Evolutionary conservation across 2,329 filamentous ascomycete species (phyloP), one percentile per base, ranked within the genome.

Genomic region (Ascochyta pisi): DNA sequence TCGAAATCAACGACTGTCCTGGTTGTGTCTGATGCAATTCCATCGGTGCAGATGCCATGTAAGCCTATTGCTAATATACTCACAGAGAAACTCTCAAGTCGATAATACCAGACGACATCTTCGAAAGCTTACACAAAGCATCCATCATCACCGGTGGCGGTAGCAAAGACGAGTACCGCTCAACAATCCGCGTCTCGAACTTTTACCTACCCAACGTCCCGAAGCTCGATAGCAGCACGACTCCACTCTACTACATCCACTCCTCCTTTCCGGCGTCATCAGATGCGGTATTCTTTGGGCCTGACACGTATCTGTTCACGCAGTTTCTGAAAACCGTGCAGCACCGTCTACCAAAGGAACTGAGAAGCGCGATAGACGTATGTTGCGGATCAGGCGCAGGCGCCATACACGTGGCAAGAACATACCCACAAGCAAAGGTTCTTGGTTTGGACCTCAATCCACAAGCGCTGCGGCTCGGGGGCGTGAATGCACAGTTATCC

Each of bases 301-400:
- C 65, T 2, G 65, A 68, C 33, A 68, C 65, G 4, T 68, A 68
- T 41, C 59, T 66, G 12, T 68, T 65, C n/a, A 51, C 61, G 3
- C 53, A 54, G 12, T 66, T 65, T 41, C 50, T 68, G n/a, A 49
- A 60, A 31, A 52, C 44, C 13, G 54, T 57, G 27, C 24, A 53
- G 6, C 54, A 45, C 22, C 56, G 64, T 40, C 24, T 68, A 4
- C 39, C 48, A 19, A 27, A 59, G 2, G 15, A 49, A 3, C 56
- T 60, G 9, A 54, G 12, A 19, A 61, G 56, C 15, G 58, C 65
- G 15, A 50, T 68, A 35, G 65, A 68, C 19, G 61, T 68, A 10
- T 68, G 65, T 42, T 67, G 65, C 24, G 65, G 65, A 23, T 64
- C 65, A 0, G 64, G 65, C 0, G 65, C 65, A 12, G 65, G 64